Conservation (phyloP, 352 stramenopile species). For the Albugo laibachii region DNA sequence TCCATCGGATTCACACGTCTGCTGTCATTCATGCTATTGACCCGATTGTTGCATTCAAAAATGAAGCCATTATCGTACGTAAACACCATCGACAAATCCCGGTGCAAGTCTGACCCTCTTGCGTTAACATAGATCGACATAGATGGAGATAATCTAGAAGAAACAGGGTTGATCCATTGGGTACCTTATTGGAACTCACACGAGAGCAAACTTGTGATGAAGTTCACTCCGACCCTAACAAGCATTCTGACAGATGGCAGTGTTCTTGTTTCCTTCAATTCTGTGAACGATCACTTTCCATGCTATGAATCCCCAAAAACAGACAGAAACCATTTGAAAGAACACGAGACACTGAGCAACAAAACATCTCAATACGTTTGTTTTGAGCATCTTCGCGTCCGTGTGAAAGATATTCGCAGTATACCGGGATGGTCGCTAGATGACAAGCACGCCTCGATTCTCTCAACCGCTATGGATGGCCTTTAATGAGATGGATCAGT, state of each 20-base stretch:
- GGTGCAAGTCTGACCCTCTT: background rate
- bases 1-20: too few species aligned
- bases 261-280: conserved; percentile 40
- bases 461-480: background rate
- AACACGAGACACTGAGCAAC: conserved; percentile 10
- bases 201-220: conserved; percentile 19
- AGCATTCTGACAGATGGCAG: conserved; percentile 42
- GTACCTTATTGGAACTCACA: conserved; percentile 45
- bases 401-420: conserved; percentile 69
- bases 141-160: conserved; percentile 60
- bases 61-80: conserved; percentile 68
- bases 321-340: background rate
- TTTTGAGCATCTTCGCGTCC: conserved; percentile 50
- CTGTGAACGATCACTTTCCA: conserved; percentile 57
- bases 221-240: conserved; percentile 27
- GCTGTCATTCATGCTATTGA: conserved; percentile 34
- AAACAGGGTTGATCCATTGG: conserved; percentile 47
- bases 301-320: conserved; percentile 18
- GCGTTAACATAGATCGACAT: conserved; percentile 28
- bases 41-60: conserved; percentile 53
- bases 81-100: background rate
- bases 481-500: background rate
- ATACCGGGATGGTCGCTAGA: conserved; percentile 62
- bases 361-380: conserved; percentile 21
- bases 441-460: background rate